Conservation (phyloP, 192 early-diverging fungal genomes). For the Backusella tuberculispora region DNA sequence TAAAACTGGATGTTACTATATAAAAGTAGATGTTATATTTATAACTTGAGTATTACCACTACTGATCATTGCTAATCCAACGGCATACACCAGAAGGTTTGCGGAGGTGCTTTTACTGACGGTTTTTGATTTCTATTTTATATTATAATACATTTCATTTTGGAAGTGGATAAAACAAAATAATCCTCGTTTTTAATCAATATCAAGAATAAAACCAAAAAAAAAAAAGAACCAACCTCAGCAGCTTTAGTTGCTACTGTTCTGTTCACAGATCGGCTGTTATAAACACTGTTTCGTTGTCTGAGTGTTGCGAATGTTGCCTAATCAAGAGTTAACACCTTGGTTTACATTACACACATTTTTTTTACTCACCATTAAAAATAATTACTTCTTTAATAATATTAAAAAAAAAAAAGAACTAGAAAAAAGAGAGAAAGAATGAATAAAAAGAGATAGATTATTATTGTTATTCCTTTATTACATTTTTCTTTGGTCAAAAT, state of each 20-base stretch:
- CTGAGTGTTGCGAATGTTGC: constrained; percentile 9
- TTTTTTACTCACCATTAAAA: neutral
- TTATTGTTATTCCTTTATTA: too few relatives aligned
- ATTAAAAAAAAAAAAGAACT: neutral
- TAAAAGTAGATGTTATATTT: neutral
- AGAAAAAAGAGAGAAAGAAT: neutral
- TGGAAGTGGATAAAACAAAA: neutral
- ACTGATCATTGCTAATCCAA: neutral
- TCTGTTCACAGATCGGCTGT: neutral
- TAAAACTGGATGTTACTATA: neutral
- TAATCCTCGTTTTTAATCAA: neutral
- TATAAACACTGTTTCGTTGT: neutral
- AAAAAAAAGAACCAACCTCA: neutral
- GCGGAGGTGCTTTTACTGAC: neutral
- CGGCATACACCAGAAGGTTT: neutral
- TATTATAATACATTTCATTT: neutral
- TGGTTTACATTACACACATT: neutral
- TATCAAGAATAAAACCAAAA: neutral
- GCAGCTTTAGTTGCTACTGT: neutral
- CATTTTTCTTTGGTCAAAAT: too few relatives aligned
- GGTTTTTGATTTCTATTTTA: neutral
- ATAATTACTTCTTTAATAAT: neutral
- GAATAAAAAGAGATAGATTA: too few relatives aligned
- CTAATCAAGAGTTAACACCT: neutral
- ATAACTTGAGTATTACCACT: neutral